phyloP scores from a whole-genome alignment of 805 yeast species.

The Yamadazyma tumulicola region DNA sequence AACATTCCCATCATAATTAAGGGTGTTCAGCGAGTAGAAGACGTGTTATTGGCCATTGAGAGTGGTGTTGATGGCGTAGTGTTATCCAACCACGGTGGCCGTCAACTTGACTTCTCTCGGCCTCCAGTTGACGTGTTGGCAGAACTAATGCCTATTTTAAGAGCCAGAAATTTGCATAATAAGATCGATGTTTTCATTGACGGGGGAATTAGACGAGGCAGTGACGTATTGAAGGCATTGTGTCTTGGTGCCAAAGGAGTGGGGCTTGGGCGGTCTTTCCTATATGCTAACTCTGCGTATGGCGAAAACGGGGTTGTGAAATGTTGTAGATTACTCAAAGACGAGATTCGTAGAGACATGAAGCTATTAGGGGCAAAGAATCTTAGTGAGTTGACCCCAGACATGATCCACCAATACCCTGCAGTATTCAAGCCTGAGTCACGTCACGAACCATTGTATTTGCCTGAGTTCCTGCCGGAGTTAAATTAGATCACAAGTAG shows the following conservation, averaged over 20 bases:
- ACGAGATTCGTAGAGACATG: conserved; percentile 75
- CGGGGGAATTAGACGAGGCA: conserved; percentile 68
- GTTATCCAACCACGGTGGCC: conserved; percentile 84
- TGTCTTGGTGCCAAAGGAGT: conserved; percentile 69
- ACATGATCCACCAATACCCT: conserved; percentile 21
- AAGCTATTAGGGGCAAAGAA: conserved; percentile 68
- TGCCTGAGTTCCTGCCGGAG: conserved; percentile 16
- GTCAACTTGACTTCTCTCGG: conserved; percentile 77
- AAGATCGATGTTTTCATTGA: conserved; percentile 53
- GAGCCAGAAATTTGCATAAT: conserved; percentile 15
- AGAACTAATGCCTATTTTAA: conserved; percentile 65
- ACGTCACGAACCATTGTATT: conserved; percentile 14
- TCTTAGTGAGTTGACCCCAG: conserved; percentile 44
- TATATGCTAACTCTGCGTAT: conserved; percentile 58
- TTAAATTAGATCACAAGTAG: too few species aligned
- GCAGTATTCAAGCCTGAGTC: conserved; percentile 23
- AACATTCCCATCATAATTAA: conserved; percentile 55
- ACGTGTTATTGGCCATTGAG: conserved; percentile 68
- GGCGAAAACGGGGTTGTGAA: conserved; percentile 62
- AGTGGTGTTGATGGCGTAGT: conserved; percentile 72
- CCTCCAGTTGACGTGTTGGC: conserved; percentile 72
- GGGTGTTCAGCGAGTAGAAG: conserved; percentile 80
- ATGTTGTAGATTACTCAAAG: conserved; percentile 56
- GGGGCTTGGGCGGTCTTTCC: conserved; percentile 63
- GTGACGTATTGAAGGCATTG: conserved; percentile 61